Evolutionary conservation across 768 basidiomycete genomes (phyloP), one percentile per base, ranked within the genome.

Genomic region (Chalciporus chontae): DNA sequence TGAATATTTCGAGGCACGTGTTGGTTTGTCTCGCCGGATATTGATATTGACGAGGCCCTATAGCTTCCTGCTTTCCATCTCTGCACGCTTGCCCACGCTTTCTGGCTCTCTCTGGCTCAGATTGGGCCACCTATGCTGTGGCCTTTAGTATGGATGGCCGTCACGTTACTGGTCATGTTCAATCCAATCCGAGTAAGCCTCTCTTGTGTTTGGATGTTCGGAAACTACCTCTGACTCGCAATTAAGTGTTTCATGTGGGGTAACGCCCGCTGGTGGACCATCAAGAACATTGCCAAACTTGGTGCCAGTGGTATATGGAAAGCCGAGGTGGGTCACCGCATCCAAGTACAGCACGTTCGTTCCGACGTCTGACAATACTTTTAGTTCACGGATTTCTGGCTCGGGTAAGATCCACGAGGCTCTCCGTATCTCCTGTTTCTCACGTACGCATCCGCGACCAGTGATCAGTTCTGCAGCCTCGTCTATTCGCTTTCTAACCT

Each of bases 381-480:
- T 1, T 49, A 88, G 84, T 93, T 93, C 64, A 69, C 84, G 14
- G 90, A 91, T 73, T 90, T 92, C 80, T 93, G 90, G 90, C 75
- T 92, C 64, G 90, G 88, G 87, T 88, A 66, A 47, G 78, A 62
- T 23, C 45, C 13, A 26, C 2, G 38, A 42, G 3, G 9, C 19
- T 37, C 8, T 8, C 38, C 23, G 26, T 21, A 21, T 43, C 3
- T 8, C 9, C 47, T 40, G 21, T 50, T 51, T 52, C 50, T 36
- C 34, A 36, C 15, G 5, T 5, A 50, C 11, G 18, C 24, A 9
- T 50, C 13, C 23, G 11, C 21, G 36, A 24, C 31, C 59, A 90
- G 88, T 13, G 90, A 93, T 60, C 88, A 91, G 57, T 78, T 89
- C 59, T 90, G 87, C 69, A 91, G 87, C 56, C 74, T 96, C 37